Evolutionary conservation across 1,284 basidiomycete species (phyloP), one percentile per base, ranked within the genome.

Genomic region (Rhodotorula sp.): DNA sequence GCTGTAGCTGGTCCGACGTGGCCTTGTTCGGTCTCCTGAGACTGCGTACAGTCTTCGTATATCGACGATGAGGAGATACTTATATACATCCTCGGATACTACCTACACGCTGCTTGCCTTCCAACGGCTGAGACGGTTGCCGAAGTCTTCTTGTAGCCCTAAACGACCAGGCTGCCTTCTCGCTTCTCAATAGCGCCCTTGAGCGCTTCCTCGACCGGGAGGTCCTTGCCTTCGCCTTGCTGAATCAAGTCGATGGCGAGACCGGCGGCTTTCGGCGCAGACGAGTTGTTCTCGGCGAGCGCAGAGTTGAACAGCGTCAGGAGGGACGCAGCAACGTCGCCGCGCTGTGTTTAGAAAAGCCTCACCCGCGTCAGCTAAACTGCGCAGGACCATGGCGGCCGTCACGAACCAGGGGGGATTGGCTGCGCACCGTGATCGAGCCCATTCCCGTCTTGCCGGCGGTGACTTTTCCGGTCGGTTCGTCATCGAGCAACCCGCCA

Each of bases 221-320:
- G 83, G 0, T 86, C 82, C 0, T 37, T 46, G n/a, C 51, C 60
- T 17, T 24, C n/a, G n/a, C 88, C 88, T 30, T 54, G 53, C 45
- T 86, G 85, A 60, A 87, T 84, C 26, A 90, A 75, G 77, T 90
- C 88, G 66, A 90, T 83, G 14, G 84, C 86, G 24, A 89, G 81
- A 0, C 87, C 87, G 18, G 84, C 84, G 0, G 87, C 87, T 67
- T 42, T 30, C 14, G 57, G 57, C 24, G 8, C 22, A n/a, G 42
- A 26, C 42, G n/a, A 15, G 6, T 45, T 7, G 42, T 18, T 20
- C 20, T 85, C 85, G 6, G 48, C 30, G 55, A 64, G 44, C 17
- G 86, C 84, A 49, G 85, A 81, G 46, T 86, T 83, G 10, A 87
- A 81, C 4, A 87, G 81, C 6, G 84, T 80, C 0, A 86, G 82